Evolutionary conservation across 2,329 filamentous ascomycete species (phyloP).

Genomic region (Gnomoniopsis smithogilvyi): DNA sequence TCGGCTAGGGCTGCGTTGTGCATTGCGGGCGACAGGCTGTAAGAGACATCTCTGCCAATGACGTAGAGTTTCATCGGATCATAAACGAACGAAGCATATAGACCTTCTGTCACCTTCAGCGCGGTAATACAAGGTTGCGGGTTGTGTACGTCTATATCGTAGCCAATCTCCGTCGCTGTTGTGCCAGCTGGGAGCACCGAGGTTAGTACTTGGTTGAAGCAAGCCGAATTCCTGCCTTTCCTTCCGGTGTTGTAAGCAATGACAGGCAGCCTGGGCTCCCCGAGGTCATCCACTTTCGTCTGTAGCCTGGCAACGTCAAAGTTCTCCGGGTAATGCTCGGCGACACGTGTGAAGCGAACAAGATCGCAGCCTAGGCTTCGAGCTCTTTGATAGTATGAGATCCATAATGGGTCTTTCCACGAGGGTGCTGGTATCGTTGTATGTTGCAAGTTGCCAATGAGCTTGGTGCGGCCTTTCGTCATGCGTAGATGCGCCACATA

Average conservation of each 20-base stretch:
- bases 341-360: constrained; percentile 58
- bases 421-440: constrained; percentile 36
- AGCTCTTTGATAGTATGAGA: constrained; percentile 56
- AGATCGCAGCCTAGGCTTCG: constrained; percentile 57
- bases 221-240: constrained; percentile 61
- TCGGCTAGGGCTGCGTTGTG: constrained; percentile 67
- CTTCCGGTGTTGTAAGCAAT: constrained; percentile 64
- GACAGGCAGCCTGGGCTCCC: constrained; percentile 46
- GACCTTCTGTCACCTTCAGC: constrained; percentile 58
- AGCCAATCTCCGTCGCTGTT: constrained; percentile 19
- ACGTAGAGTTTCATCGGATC: constrained; percentile 72
- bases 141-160: constrained; percentile 18
- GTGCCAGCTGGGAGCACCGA: constrained; percentile 48
- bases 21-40: constrained; percentile 75
- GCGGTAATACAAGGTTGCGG: constrained; percentile 51
- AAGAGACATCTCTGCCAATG: constrained; percentile 68
- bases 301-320: constrained; percentile 56
- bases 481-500: constrained; percentile 48
- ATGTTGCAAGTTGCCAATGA: constrained; percentile 56
- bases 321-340: constrained; percentile 58
- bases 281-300: constrained; percentile 41
- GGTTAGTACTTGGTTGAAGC: constrained; percentile 63
- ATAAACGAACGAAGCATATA: constrained; percentile 64
- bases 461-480: constrained; percentile 52
- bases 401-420: constrained; percentile 57